Conservation (phyloP, 2,329 filamentous ascomycete genomes). For the Fusarium pseudoanthophilum region DNA sequence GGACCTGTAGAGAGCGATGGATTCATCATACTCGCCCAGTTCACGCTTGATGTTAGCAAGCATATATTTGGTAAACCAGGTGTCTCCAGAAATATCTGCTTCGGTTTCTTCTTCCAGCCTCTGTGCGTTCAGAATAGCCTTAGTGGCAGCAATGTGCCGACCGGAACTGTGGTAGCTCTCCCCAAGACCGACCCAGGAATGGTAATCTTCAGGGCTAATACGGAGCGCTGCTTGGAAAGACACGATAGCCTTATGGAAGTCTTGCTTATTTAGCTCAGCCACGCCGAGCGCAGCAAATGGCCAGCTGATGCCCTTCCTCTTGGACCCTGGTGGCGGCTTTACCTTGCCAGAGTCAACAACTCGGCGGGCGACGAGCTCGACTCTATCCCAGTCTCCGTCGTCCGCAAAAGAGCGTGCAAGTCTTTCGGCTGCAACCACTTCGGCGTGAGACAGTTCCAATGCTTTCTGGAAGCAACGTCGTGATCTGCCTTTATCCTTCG, state of each 20-base stretch:
- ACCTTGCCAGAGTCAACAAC: slow-evolving; percentile 96
- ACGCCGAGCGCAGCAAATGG: slow-evolving; percentile 93
- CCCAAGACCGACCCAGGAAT: slow-evolving; percentile 96
- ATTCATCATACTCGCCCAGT: slow-evolving; percentile 87
- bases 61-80: slow-evolving; percentile 98
- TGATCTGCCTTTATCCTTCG: slow-evolving; percentile 84
- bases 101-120: slow-evolving; percentile 71
- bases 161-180: slow-evolving; percentile 97
- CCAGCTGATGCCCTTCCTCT: slow-evolving; percentile 94
- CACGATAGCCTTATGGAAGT: slow-evolving; percentile 87
- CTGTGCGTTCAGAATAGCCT: slow-evolving; percentile 88
- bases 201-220: slow-evolving; percentile 86
- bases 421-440: slow-evolving; percentile 87
- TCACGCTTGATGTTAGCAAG: slow-evolving; percentile 94
- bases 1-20: slow-evolving; percentile 78
- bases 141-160: slow-evolving; percentile 91
- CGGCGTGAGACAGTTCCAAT: slow-evolving; percentile 88
- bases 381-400: slow-evolving; percentile 93
- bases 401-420: slow-evolving; percentile 88
- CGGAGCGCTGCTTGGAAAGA: slow-evolving; percentile 91
- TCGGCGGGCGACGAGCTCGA: slow-evolving; percentile 89
- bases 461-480: slow-evolving; percentile 97
- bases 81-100: slow-evolving; percentile 69
- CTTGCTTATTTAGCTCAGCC: slow-evolving; percentile 93
- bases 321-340: slow-evolving; percentile 89